Percentiles rank a stretch among this genome's conserved stretches.
These are phyloP conservation scores for Plantago ovata DNA, from an alignment of 257 asterid genomes.

Conservation along the genomic window DNA sequence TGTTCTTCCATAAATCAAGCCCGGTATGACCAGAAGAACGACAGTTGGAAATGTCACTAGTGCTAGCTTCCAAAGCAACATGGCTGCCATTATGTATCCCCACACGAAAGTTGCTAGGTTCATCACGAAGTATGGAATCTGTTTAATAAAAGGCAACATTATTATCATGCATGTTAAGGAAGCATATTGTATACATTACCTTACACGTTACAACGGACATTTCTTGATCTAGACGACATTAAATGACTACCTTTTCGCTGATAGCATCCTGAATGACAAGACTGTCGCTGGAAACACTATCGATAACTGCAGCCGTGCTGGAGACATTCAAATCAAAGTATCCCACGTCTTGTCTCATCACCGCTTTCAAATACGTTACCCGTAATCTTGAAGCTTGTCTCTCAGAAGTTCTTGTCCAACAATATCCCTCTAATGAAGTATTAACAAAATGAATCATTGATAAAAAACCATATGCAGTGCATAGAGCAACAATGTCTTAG, in stretches of 20 bases:
- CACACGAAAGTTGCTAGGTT: slow-evolving; percentile 64
- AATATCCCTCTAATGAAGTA: slow-evolving; percentile 66
- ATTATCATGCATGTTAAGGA: not conserved
- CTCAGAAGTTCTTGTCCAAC: slow-evolving; percentile 97
- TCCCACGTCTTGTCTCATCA: slow-evolving; percentile 90
- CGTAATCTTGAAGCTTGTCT: slow-evolving; percentile 81
- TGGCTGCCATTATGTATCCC: slow-evolving; percentile 54
- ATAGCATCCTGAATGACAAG: slow-evolving; percentile 78
- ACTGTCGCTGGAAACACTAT: slow-evolving; percentile 78
- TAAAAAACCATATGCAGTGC: not conserved
- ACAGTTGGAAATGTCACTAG: slow-evolving; percentile 72
- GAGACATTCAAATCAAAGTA: slow-evolving; percentile 83
- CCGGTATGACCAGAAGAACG: slow-evolving; percentile 68
- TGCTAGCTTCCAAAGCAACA: slow-evolving; percentile 72
- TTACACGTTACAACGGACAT: not conserved
- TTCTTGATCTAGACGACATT: not conserved
- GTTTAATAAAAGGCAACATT: slow-evolving; percentile 4
- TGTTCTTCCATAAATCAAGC: slow-evolving; percentile 76
- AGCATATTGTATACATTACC: not conserved
- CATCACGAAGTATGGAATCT: slow-evolving; percentile 81
- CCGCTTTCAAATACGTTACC: slow-evolving; percentile 70
- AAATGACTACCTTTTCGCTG: slow-evolving; percentile 65
- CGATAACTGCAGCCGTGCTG: slow-evolving; percentile 81
- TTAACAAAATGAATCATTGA: not conserved
- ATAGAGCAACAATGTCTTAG: not conserved